phyloP scores from a whole-genome alignment of 1,284 basidiomycete species.

The Apiotrichum laibachii region DNA sequence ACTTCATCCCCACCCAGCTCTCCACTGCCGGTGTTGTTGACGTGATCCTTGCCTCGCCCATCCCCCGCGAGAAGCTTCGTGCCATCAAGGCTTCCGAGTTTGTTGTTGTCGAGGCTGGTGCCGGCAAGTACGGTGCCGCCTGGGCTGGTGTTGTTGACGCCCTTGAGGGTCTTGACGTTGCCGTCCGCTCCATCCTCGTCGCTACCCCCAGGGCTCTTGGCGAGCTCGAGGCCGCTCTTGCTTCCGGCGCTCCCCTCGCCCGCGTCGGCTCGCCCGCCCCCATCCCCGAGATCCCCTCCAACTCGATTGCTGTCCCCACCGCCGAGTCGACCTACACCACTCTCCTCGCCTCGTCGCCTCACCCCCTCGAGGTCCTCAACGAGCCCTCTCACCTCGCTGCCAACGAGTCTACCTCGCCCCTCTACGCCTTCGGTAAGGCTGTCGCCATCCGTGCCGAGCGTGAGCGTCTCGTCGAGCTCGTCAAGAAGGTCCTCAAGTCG shows the following conservation, averaged over 20 bases:
- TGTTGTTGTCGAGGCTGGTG: constrained; percentile 78
- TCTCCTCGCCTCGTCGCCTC: constrained; percentile 78
- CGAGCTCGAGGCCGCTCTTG: constrained; percentile 44
- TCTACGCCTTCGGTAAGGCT: constrained; percentile 89
- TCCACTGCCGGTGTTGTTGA: constrained; percentile 61
- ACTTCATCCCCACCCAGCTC: constrained; percentile 61
- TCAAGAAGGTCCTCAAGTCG: constrained; percentile 60
- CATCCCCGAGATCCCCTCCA: constrained; percentile 55
- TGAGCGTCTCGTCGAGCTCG: constrained; percentile 60
- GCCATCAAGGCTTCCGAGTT: constrained; percentile 66
- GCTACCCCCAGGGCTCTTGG: constrained; percentile 40
- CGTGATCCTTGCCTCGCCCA: constrained; percentile 65
- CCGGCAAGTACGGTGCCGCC: constrained; percentile 77
- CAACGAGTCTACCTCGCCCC: constrained; percentile 81
- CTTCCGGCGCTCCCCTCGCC: constrained; percentile 34
- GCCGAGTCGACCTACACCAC: constrained; percentile 91
- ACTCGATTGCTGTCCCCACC: constrained; percentile 60
- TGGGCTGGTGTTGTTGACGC: constrained; percentile 47
- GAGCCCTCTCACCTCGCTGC: constrained; percentile 68
- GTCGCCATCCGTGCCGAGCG: constrained; percentile 75
- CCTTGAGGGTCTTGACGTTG: constrained; percentile 37
- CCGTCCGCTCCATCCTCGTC: constrained; percentile 47
- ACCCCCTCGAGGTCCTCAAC: constrained; percentile 83
- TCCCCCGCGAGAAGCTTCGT: constrained; percentile 65
- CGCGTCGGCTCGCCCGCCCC: constrained; percentile 33